phyloP scores from a whole-genome alignment of 2,329 filamentous ascomycete genomes.

The Penicillium sp. region DNA sequence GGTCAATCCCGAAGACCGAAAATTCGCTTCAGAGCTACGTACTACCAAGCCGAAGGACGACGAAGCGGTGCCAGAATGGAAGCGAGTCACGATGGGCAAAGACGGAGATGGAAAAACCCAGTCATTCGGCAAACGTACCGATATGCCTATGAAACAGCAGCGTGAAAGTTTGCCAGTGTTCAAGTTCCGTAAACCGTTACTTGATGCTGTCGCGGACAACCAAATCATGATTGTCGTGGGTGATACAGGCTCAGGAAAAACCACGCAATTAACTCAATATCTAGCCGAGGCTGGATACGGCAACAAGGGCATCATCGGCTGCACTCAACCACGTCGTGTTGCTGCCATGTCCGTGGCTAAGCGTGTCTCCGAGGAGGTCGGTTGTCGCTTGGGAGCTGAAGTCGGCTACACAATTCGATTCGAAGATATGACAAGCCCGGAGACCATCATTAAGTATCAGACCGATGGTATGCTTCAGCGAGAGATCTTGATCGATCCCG shows the following conservation, averaged over 20 bases:
- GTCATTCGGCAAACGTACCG: constrained; percentile 80
- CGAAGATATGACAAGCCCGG: constrained; percentile 84
- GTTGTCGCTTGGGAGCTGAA: constrained; percentile 84
- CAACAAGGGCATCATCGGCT: constrained; percentile 86
- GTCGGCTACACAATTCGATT: constrained; percentile 98
- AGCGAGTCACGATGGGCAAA: constrained; percentile 66
- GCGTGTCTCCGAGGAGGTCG: constrained; percentile 93
- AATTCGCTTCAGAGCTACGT: constrained; percentile 85
- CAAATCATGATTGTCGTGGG: constrained; percentile 95
- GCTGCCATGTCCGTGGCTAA: constrained; percentile 97
- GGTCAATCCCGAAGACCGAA: constrained; percentile 77
- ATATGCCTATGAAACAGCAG: constrained; percentile 92
- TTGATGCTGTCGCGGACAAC: constrained; percentile 82
- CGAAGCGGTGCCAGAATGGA: constrained; percentile 87
- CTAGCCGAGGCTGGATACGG: constrained; percentile 89
- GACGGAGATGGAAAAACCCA: constrained; percentile 63
- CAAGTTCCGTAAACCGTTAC: constrained; percentile 81
- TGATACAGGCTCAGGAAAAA: constrained; percentile 96
- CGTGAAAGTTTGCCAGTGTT: constrained; percentile 85
- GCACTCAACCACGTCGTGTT: constrained; percentile 94
- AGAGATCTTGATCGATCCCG: constrained; percentile 89
- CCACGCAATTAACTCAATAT: constrained; percentile 93
- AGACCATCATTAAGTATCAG: constrained; percentile 98
- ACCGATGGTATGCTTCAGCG: constrained; percentile 97
- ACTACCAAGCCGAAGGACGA: constrained; percentile 61